A percentile compares a stretch with the other conserved stretches of the same genome.
Evolutionary conservation across 768 basidiomycete genomes (phyloP).

Genomic region (Tricholoma sp.): DNA sequence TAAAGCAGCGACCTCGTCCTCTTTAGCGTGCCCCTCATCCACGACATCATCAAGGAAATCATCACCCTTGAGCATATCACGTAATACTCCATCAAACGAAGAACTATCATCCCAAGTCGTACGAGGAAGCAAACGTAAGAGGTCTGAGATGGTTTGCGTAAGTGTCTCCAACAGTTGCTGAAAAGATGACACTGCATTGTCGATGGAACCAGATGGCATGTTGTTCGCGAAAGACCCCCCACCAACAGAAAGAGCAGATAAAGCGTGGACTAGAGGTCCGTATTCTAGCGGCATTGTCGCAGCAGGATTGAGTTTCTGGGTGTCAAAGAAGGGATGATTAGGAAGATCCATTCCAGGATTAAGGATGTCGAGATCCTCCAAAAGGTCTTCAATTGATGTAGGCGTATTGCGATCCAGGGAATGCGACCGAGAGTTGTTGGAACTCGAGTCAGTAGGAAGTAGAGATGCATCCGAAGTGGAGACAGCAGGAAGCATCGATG

Average conservation of each 20-base stretch:
- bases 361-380: slow-evolving; percentile 60
- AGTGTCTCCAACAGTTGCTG: slow-evolving; percentile 84
- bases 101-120: slow-evolving; percentile 91
- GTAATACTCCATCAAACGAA: slow-evolving; percentile 79
- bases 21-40: slow-evolving; percentile 58
- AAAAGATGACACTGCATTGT: slow-evolving; percentile 86
- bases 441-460: slow-evolving; percentile 41
- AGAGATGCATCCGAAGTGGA: slow-evolving; percentile 44
- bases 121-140: slow-evolving; percentile 78
- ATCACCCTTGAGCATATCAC: slow-evolving; percentile 86
- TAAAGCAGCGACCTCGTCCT: slow-evolving; percentile 81
- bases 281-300: slow-evolving; percentile 80
- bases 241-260: slow-evolving; percentile 81
- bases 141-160: slow-evolving; percentile 85
- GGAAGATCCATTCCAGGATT: slow-evolving; percentile 61
- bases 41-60: slow-evolving; percentile 77
- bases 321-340: slow-evolving; percentile 72
- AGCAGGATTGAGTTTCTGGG: slow-evolving; percentile 65
- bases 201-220: slow-evolving; percentile 84
- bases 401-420: slow-evolving; percentile 49
- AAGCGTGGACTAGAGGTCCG: slow-evolving; percentile 77
- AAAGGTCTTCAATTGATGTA: slow-evolving; percentile 54
- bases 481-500: slow-evolving; percentile 38
- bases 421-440: slow-evolving; percentile 55
- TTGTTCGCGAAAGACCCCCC: slow-evolving; percentile 80